Evolutionary conservation across 2,329 filamentous ascomycete genomes (phyloP), one percentile per base, ranked within the genome.

Genomic region (Leptographium flavum): DNA sequence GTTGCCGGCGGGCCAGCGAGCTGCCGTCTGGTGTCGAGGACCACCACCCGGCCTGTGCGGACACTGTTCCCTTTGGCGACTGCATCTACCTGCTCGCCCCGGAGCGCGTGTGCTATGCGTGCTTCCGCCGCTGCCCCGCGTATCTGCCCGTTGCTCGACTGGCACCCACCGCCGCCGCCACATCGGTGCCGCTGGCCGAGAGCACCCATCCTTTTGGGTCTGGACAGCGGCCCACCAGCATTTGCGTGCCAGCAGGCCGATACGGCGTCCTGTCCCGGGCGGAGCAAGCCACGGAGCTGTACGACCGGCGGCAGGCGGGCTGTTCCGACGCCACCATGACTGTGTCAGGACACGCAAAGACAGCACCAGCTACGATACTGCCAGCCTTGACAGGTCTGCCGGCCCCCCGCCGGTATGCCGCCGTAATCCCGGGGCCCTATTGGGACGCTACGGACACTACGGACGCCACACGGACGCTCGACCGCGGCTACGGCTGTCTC

Each of bases 381-480:
- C 35, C 35, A 21, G 9, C 13, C 14, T 25, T 4, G 3, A 15
- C 30, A 17, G 13, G 37, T 1, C 48, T 47, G 13, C 50, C 48
- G 3, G 45, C 50, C 5, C 47, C 49, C 9, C 30, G 50, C 32
- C 49, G 50, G 3, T 52, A 52, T 28, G 50, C 50, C 1, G 47
- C 50, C 39, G 50, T 52, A 19, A 45, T 52, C 11, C 50, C 50
- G 4, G 50, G 43, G 2, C 50, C 50, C 22, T 52, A 52, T 40
- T 52, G 41, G 45, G 33, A 42, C 4, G 19, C 31, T 14, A 3
- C 33, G n/a, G 38, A 13, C 3, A 3, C 19, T 25, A 40, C 27
- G n/a, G 15, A 19, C 11, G 19, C 21, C 25, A 14, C 15, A 31
- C 32, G 15, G 15, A 22, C 21, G 17, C 45, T 52, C 23, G 39